Evolutionary conservation across 306 rosid genomes (phyloP), one percentile per base, ranked within the genome.

Genomic region (Dryas octopetala): DNA sequence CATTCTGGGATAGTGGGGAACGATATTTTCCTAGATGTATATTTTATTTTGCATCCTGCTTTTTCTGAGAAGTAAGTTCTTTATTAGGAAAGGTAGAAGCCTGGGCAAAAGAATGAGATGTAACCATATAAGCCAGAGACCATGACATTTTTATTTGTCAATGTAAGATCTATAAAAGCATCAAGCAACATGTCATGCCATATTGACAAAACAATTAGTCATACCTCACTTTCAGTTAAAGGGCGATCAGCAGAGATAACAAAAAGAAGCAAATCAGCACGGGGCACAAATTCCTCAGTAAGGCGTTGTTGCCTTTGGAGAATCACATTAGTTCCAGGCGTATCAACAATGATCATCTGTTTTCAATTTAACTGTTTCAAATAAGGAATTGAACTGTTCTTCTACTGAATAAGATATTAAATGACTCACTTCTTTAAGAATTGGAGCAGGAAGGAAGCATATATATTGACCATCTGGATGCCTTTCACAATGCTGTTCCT

Each of bases 241-340:
- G 98, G 97, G 65, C 97, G 97, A 84, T 91, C 98, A 5, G 98
- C 98, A 78, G 98, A 95, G 63, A 95, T 85, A 50, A 95, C 93
- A 85, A 95, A 95, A 74, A 95, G 91, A 83, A 95, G 93, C 81
- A 95, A 86, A 84, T 95, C 98, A 47, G 98, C 97, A 72, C 98
- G 97, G 62, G 97, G 98, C 74, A 95, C 96, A 80, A 95, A 95
- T 86, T 95, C 98, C 88, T 95, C 98, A 0, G 98, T 95, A 28
- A 95, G 93, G 74, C 96, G 91, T 70, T 95, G 98, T 70, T 95
- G 98, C 80, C 98, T 91, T 74, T 90, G 97, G 69, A 91, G 97
- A 86, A 95, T 95, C 82, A 95, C 98, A 89, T 95, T 95, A 73
- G 98, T 91, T 85, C 98, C 98, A 62, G 98, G 98, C 71, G 98